A percentile compares a stretch with the other conserved stretches of the same genome.
Conservation (phyloP, 495 filamentous ascomycete species). For the Annulohypoxylon moriforme region DNA sequence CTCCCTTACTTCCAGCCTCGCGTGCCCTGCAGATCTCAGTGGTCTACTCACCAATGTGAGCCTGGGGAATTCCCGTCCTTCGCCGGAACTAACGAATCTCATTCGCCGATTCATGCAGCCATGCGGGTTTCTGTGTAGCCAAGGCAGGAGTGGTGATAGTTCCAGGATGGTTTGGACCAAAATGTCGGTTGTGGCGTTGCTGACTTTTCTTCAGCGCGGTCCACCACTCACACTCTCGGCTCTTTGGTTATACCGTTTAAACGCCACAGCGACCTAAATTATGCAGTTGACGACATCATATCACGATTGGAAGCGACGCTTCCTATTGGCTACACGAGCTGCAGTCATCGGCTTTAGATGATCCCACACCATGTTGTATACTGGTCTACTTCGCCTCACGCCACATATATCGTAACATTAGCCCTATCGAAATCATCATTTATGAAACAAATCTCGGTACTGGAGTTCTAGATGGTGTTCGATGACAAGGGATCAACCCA, state of each 20-base stretch:
- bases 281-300: not conserved
- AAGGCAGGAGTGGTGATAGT: slow-evolving; percentile 5
- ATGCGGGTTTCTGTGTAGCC: slow-evolving; percentile 10
- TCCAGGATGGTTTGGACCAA: not conserved
- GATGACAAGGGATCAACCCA: not conserved
- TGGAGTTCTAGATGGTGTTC: slow-evolving; percentile 9
- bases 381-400: not conserved
- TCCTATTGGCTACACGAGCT: slow-evolving; percentile 8
- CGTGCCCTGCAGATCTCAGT: slow-evolving; percentile 1
- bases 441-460: slow-evolving; percentile 13
- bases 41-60: not conserved
- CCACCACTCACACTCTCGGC: not conserved
- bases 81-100: slow-evolving; percentile 19
- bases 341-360: slow-evolving; percentile 19
- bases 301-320: not conserved
- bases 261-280: slow-evolving; percentile 7
- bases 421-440: slow-evolving; percentile 21
- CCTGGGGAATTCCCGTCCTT: slow-evolving; percentile 21
- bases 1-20: slow-evolving; percentile 2
- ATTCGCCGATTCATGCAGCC: slow-evolving; percentile 31
- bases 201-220: not conserved
- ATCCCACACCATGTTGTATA: not conserved
- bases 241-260: not conserved
- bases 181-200: slow-evolving; percentile 14
- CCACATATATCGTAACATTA: not conserved